phyloP scores from a whole-genome alignment of 2,329 filamentous ascomycete species.

The Arthroderma sp. region DNA sequence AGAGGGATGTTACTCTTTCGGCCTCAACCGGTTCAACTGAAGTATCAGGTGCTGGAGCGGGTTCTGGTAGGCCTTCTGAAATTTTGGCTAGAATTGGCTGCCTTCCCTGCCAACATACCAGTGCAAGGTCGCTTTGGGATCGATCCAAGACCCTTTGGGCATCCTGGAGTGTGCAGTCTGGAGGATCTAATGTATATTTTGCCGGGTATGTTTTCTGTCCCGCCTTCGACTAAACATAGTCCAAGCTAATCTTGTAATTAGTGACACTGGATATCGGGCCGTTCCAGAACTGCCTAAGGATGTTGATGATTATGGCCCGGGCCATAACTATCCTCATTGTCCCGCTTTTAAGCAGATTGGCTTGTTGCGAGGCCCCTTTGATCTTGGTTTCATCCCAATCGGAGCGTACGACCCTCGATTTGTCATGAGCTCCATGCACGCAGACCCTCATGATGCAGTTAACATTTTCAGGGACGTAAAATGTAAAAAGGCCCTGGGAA shows the following conservation, averaged over 20 bases:
- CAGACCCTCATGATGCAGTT: slow-evolving; percentile 73
- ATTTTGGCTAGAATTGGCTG: slow-evolving; percentile 64
- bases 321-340: slow-evolving; percentile 56
- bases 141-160: slow-evolving; percentile 70
- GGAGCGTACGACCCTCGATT: slow-evolving; percentile 59
- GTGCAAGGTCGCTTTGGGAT: slow-evolving; percentile 55
- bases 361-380: slow-evolving; percentile 65
- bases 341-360: slow-evolving; percentile 82
- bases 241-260: slow-evolving; percentile 21
- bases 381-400: slow-evolving; percentile 84
- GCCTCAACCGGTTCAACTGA: slow-evolving; percentile 17
- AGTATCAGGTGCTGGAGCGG: slow-evolving; percentile 12
- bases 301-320: slow-evolving; percentile 58
- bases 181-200: slow-evolving; percentile 71
- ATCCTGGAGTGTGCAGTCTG: slow-evolving; percentile 67
- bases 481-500: slow-evolving; percentile 66
- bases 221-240: not conserved
- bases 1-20: slow-evolving; percentile 56
- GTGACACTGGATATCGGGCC: slow-evolving; percentile 79
- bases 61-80: slow-evolving; percentile 16
- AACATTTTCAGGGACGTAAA: slow-evolving; percentile 78
- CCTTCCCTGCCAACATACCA: slow-evolving; percentile 74
- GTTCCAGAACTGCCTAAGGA: slow-evolving; percentile 52
- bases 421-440: slow-evolving; percentile 70
- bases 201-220: slow-evolving; percentile 39